phyloP scores from a whole-genome alignment of 176 grass and related monocot genomes.

The Eragrostis nindensis region DNA sequence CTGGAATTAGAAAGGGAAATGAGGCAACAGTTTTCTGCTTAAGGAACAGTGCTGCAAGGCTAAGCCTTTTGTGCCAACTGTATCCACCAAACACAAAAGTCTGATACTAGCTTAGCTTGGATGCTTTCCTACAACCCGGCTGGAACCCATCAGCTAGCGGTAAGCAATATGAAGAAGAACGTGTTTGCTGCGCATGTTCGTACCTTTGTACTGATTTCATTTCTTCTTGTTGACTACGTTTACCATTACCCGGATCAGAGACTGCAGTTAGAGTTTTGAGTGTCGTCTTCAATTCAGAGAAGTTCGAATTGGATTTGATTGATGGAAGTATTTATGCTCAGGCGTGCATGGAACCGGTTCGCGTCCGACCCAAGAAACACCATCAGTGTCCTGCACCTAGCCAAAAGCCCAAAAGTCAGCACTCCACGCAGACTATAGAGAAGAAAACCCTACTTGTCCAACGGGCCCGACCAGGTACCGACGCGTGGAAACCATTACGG shows the following conservation, averaged over 20 bases:
- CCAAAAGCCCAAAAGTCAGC: not conserved
- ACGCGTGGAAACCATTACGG: slow-evolving; percentile 13
- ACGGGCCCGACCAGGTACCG: not conserved
- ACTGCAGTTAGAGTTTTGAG: not conserved
- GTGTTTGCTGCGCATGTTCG: too few relatives aligned
- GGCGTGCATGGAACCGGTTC: not conserved
- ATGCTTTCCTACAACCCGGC: too few relatives aligned
- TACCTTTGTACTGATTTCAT: too few relatives aligned
- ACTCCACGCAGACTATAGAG: not conserved
- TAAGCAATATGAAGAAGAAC: too few relatives aligned
- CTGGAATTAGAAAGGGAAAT: not conserved
- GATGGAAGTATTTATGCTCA: too few relatives aligned
- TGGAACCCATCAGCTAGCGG: too few relatives aligned
- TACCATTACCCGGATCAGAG: too few relatives aligned
- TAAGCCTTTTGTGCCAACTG: not conserved
- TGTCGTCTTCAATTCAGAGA: not conserved
- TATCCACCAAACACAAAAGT: too few relatives aligned
- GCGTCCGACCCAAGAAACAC: not conserved
- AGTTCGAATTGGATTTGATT: not conserved
- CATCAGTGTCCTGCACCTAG: not conserved
- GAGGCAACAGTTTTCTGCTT: not conserved
- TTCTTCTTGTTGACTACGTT: too few relatives aligned
- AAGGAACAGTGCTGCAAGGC: not conserved
- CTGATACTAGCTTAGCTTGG: too few relatives aligned
- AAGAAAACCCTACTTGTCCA: not conserved